These are phyloP conservation scores for Lasiosphaeriaceae sp. DNA, from an alignment of 495 filamentous ascomycete genomes.

Conservation along the genomic window DNA sequence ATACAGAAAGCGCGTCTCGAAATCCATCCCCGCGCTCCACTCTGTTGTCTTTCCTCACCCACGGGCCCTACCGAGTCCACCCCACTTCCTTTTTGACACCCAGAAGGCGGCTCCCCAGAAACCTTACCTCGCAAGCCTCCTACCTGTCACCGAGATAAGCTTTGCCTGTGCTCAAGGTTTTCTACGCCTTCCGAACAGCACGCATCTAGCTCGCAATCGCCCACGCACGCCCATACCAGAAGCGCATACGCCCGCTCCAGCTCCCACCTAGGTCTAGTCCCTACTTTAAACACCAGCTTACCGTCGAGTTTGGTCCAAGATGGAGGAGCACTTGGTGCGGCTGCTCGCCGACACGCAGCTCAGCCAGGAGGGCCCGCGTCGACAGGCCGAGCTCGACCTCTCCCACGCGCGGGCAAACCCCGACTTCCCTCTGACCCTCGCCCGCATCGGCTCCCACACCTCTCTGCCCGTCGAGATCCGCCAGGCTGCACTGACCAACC, in stretches of 20 bases:
- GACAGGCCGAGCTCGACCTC: constrained; percentile 75
- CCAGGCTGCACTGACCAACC: constrained; percentile 74
- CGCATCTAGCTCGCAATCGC: too few relatives aligned
- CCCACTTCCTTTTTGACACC: neutral
- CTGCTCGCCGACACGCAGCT: constrained; percentile 79
- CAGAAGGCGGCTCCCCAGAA: too few relatives aligned
- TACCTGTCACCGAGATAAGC: too few relatives aligned
- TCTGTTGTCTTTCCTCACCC: neutral
- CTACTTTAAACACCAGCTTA: neutral
- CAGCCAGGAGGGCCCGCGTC: constrained; percentile 62
- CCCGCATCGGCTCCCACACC: constrained; percentile 71
- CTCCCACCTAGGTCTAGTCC: neutral
- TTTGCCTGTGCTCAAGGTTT: too few relatives aligned
- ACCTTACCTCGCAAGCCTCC: too few relatives aligned
- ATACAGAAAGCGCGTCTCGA: constrained; percentile 7
- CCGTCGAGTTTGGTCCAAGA: constrained; percentile 30
- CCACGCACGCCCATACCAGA: too few relatives aligned
- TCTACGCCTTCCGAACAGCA: too few relatives aligned
- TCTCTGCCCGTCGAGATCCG: constrained; percentile 68
- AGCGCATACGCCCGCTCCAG: too few relatives aligned
- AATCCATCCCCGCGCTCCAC: neutral
- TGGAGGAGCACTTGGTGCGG: constrained; percentile 82
- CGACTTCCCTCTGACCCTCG: constrained; percentile 72
- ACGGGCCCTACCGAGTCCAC: neutral
- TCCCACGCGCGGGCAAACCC: constrained; percentile 56